Percentiles rank a stretch among this genome's conserved stretches.
Evolutionary conservation across 257 asterid species (phyloP).

Genomic region (Gentiana straminea): DNA sequence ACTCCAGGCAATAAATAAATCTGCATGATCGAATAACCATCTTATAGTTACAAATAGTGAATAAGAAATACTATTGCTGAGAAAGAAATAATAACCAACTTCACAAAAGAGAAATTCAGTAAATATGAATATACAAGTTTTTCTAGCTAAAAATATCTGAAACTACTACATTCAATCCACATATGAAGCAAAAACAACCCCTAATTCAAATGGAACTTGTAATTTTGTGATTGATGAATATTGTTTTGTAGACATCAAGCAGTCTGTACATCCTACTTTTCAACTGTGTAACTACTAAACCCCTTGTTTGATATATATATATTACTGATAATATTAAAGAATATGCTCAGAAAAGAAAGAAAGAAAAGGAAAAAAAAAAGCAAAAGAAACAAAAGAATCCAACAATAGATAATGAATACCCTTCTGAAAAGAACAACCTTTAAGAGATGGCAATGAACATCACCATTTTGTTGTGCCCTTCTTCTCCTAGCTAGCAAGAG

Average conservation of each 20-base stretch:
- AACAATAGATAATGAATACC: no score
- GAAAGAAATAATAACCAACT: no score
- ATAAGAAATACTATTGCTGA: no score
- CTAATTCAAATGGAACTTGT: not conserved
- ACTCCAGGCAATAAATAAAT: no score
- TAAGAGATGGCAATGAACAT: constrained; percentile 17
- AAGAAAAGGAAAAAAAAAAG: constrained; percentile 10
- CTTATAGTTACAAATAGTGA: no score
- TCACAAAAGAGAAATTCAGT: not conserved
- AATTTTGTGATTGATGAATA: constrained; percentile 3
- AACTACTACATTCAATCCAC: not conserved
- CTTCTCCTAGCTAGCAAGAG: not conserved
- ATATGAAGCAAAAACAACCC: constrained; percentile 1
- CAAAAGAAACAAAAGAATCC: constrained; percentile 1
- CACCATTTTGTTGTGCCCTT: constrained; percentile 18
- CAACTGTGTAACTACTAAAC: constrained; percentile 19
- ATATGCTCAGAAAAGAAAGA: constrained; percentile 22
- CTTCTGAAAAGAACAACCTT: constrained; percentile 6
- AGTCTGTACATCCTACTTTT: constrained; percentile 9
- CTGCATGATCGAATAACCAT: no score
- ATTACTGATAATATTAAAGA: constrained; percentile 20
- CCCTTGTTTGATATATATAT: constrained; percentile 8
- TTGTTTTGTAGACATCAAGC: constrained; percentile 6
- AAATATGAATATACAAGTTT: constrained; percentile 3
- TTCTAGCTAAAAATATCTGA: not conserved